These are phyloP conservation scores for Kernera saxatilis DNA, from an alignment of 345 rosid genomes.

Conservation along the genomic window DNA sequence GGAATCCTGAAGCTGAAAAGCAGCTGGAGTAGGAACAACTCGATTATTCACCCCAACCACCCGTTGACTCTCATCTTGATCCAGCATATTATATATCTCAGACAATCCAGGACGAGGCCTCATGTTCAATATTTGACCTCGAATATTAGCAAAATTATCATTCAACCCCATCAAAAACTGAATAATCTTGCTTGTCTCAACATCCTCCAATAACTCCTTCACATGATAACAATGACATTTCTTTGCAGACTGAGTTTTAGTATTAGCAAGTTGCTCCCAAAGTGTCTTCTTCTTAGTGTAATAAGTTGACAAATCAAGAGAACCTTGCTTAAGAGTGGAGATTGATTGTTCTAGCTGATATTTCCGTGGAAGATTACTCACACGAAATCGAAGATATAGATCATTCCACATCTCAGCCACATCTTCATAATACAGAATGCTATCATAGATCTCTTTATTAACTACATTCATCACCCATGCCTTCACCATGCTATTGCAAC, in stretches of 20 bases:
- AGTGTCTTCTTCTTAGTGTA: not conserved
- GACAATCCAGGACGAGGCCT: not conserved
- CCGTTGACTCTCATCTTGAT: not conserved
- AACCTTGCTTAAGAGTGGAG: not conserved
- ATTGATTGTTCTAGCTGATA: not conserved
- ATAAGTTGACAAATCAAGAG: not conserved
- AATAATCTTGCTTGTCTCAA: not conserved
- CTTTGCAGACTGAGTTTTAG: not conserved
- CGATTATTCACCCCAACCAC: no score
- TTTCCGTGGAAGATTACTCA: not conserved
- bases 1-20: not conserved
- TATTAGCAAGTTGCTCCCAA: not conserved
- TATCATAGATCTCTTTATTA: not conserved
- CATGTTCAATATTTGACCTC: not conserved
- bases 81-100: not conserved
- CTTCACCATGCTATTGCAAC: not conserved
- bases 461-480: not conserved
- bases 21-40: not conserved
- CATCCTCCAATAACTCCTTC: not conserved
- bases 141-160: not conserved
- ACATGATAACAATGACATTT: not conserved
- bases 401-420: not conserved
- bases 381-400: not conserved
- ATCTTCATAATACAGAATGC: not conserved
- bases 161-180: not conserved